Evolutionary conservation across 2,329 filamentous ascomycete genomes (phyloP).

Genomic region (Xylaria sp.): DNA sequence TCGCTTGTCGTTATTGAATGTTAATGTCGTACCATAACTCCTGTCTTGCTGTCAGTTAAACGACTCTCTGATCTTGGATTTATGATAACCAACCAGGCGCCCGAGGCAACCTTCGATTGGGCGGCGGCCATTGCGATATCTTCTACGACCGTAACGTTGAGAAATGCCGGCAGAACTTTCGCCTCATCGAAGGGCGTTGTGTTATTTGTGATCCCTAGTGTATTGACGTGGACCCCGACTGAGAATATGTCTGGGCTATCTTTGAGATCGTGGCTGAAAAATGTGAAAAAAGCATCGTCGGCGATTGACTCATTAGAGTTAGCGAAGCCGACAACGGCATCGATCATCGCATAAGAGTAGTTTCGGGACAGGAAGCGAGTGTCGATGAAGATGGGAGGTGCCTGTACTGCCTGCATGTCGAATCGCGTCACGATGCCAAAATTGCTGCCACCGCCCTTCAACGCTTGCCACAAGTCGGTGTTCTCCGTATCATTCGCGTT

Average conservation of each 20-base stretch:
- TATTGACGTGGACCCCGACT: conserved; percentile 32
- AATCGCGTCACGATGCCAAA: conserved; percentile 51
- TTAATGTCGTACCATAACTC: conserved; percentile 29
- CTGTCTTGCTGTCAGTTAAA: conserved; percentile 21
- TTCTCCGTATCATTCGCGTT: conserved; percentile 47
- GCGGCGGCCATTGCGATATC: conserved; percentile 33
- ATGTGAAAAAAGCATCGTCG: conserved; percentile 34
- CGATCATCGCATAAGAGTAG: conserved; percentile 31
- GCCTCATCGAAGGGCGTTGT: conserved; percentile 29
- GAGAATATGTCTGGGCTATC: conserved; percentile 20
- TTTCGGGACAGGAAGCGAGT: conserved; percentile 25
- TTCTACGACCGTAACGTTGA: conserved; percentile 18
- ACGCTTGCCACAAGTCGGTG: conserved; percentile 51
- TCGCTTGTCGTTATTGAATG: conserved; percentile 31
- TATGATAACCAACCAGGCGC: conserved; percentile 24
- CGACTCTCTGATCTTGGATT: background rate
- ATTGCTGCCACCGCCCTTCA: conserved; percentile 55
- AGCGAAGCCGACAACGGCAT: conserved; percentile 32
- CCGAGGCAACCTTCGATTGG: conserved; percentile 26
- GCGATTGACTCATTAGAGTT: conserved; percentile 31
- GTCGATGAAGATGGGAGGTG: conserved; percentile 33
- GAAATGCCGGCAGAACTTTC: conserved; percentile 26
- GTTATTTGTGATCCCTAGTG: conserved; percentile 27
- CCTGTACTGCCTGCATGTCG: conserved; percentile 41
- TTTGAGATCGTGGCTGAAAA: conserved; percentile 25